phyloP scores from a whole-genome alignment of 2,329 filamentous ascomycete species.

The Fusarium armeniacum region DNA sequence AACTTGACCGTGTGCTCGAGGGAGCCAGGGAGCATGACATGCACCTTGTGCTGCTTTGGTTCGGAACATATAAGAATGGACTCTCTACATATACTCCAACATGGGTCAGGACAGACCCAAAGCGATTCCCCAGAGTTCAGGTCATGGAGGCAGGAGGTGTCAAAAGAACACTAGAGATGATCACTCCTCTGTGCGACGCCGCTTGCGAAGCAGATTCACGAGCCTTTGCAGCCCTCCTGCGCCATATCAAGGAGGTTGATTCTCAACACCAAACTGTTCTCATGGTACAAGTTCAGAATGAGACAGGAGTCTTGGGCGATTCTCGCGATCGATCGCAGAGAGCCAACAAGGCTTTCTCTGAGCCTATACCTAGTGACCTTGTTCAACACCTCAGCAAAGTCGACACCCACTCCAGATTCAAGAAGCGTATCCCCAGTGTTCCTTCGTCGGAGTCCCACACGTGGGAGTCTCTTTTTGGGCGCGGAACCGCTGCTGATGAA shows the following conservation, averaged over 20 bases:
- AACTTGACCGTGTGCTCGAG: constrained; percentile 53
- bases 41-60: constrained; percentile 57
- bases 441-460: constrained; percentile 47
- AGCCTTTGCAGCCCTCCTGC: constrained; percentile 53
- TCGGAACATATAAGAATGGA: constrained; percentile 58
- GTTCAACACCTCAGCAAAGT: constrained; percentile 46
- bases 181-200: constrained; percentile 51
- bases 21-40: constrained; percentile 53
- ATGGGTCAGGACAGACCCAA: constrained; percentile 56
- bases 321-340: constrained; percentile 61
- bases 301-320: constrained; percentile 66
- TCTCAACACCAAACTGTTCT: constrained; percentile 63
- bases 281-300: constrained; percentile 72
- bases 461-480: constrained; percentile 55
- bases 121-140: constrained; percentile 55
- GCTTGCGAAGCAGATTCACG: constrained; percentile 51
- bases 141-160: constrained; percentile 53
- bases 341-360: constrained; percentile 59
- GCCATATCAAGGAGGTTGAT: constrained; percentile 59
- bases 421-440: constrained; percentile 46
- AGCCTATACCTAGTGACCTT: constrained; percentile 51
- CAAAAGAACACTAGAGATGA: constrained; percentile 53
- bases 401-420: constrained; percentile 51
- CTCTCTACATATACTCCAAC: constrained; percentile 55
- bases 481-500: constrained; percentile 51